Evolutionary conservation across 106 monocot species (phyloP), one percentile per base, ranked within the genome.

Genomic region (Alisma plantagoaquatica): DNA sequence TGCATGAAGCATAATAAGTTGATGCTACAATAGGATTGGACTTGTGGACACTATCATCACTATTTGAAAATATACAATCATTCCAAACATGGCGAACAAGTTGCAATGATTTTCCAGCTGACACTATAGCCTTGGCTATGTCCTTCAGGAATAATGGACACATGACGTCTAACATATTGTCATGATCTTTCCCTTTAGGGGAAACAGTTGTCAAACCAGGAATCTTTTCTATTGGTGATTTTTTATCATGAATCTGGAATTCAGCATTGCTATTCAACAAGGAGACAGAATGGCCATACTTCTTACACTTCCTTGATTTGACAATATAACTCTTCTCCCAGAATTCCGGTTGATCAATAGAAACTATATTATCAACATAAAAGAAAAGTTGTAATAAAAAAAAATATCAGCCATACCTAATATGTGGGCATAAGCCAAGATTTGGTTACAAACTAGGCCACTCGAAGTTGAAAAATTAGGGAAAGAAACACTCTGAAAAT

Each of bases 41-140:
- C 0, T 38, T 30, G 30, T 46, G 12, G 20, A n/a, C 38, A 33
- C 33, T 29, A 41, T 31, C 14, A 31, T 25, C 43, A 60, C 59
- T 41, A 52, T 48, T 31, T 27, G 41, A 22, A 51, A 56, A 28
- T 63, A 35, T 31, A 67, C 41, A 29, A 31, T 78, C 68, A 46
- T 69, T 54, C 31, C 30, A 65, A 68, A 65, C 70, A 66, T 84
- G 73, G 53, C 47, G 77, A 56, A 84, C 64, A 54, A 96, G 75
- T 67, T 96, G 88, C 63, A 88, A 74, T 48, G 94, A 96, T 80
- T 96, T 96, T 22, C 94, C 94, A 75, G 94, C 80, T 75, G 94
- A 96, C 56, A 96, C 64, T 64, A 96, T 88, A 27, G 75, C 73
- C 41, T 60, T 73, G 1, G 78, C 79, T 30, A 84, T 67, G 35